Evolutionary conservation across 2,329 filamentous ascomycete genomes (phyloP).

Genomic region (Ceratocystis lukuohia): DNA sequence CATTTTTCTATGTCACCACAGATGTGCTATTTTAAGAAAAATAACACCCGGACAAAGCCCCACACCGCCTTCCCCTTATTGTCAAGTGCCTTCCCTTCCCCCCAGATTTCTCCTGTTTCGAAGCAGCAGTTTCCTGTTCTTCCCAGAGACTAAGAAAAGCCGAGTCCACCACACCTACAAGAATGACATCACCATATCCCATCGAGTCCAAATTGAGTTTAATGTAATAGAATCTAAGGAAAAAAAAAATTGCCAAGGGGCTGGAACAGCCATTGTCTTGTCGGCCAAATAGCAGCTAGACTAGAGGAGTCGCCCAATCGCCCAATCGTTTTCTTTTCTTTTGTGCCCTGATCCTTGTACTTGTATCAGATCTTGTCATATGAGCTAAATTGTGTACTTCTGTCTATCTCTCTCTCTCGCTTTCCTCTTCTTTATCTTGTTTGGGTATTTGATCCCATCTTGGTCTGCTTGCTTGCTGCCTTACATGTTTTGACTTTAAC

Average conservation of each 20-base stretch:
- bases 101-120: not conserved
- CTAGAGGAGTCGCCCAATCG: too few relatives aligned
- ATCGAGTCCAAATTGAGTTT: too few relatives aligned
- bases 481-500: not conserved
- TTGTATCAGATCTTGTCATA: not conserved
- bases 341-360: not conserved
- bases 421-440: not conserved
- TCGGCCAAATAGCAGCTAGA: too few relatives aligned
- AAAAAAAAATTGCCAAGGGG: too few relatives aligned
- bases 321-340: not conserved
- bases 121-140: not conserved
- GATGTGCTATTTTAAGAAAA: conserved; percentile 5
- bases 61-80: not conserved
- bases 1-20: not conserved
- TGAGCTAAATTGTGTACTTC: not conserved
- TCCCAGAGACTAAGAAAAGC: not conserved
- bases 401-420: not conserved
- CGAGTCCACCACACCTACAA: not conserved
- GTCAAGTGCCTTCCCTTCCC: not conserved
- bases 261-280: too few relatives aligned
- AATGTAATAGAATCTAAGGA: too few relatives aligned
- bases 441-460: not conserved
- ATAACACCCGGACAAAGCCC: not conserved
- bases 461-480: not conserved
- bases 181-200: not conserved